A percentile compares a stretch with the other conserved stretches of the same genome.
Conservation (phyloP, 2,329 filamentous ascomycete species). For the Mycosphaerella sp. region DNA sequence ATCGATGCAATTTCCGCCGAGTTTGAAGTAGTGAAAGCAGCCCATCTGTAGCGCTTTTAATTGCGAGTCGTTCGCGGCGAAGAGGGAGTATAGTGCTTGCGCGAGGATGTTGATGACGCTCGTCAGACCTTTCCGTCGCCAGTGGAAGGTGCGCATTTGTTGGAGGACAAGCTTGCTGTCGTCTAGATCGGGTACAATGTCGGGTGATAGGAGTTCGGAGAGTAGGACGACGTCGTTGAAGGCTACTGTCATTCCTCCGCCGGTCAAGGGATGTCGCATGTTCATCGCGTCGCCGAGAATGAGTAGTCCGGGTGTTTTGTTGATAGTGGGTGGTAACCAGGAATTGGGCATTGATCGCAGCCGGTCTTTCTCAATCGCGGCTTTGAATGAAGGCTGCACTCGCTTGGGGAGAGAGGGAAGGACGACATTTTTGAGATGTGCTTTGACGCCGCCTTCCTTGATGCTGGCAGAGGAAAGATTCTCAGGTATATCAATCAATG, state of each 20-base stretch:
- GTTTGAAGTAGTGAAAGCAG: conserved; percentile 88
- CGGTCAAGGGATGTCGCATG: conserved; percentile 98
- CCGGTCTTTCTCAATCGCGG: conserved; percentile 67
- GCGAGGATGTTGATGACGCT: conserved; percentile 97
- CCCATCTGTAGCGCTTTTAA: conserved; percentile 76
- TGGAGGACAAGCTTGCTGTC: conserved; percentile 59
- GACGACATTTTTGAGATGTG: conserved; percentile 72
- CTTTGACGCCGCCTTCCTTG: conserved; percentile 73
- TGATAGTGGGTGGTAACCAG: conserved; percentile 75
- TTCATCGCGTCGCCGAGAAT: conserved; percentile 93
- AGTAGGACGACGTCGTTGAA: conserved; percentile 86
- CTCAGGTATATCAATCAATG: conserved; percentile 79
- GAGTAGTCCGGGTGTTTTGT: conserved; percentile 64
- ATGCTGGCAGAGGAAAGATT: conserved; percentile 66
- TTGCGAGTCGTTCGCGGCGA: conserved; percentile 73
- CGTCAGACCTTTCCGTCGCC: conserved; percentile 73
- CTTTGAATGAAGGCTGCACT: conserved; percentile 66
- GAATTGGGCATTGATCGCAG: conserved; percentile 94
- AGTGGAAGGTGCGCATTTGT: conserved; percentile 74
- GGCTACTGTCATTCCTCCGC: conserved; percentile 96
- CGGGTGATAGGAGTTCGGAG: conserved; percentile 64
- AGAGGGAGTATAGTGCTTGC: conserved; percentile 84
- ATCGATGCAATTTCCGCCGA: conserved; percentile 62
- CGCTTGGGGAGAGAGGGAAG: conserved; percentile 67
- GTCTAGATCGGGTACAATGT: conserved; percentile 60